These are phyloP conservation scores for Deinandra increscens DNA, from an alignment of 129 eudicot species.

Conservation along the genomic window DNA sequence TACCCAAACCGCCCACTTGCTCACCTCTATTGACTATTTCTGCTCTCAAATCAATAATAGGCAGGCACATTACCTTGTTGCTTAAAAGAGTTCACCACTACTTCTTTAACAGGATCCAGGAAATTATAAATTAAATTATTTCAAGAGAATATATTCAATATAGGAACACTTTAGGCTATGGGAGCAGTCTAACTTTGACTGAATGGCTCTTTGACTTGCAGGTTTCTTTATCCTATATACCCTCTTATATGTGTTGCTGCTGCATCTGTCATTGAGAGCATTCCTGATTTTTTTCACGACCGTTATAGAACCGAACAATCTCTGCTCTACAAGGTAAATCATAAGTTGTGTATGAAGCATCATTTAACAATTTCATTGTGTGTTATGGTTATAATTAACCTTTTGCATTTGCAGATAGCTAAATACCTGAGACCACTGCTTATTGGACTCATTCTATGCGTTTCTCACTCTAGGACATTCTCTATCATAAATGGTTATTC, in stretches of 20 bases:
- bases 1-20: not conserved
- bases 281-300: slow-evolving; percentile 80
- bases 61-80: not conserved
- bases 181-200: slow-evolving; percentile 9
- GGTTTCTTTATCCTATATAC: slow-evolving; percentile 96
- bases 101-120: not conserved
- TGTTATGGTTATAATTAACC: slow-evolving; percentile 18
- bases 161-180: slow-evolving; percentile 1
- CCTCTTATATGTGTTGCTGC: slow-evolving; percentile 98
- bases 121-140: not conserved
- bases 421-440: slow-evolving; percentile 67
- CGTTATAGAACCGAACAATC: slow-evolving; percentile 55
- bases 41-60: too few species aligned
- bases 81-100: not conserved
- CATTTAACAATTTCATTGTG: not conserved
- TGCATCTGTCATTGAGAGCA: slow-evolving; percentile 82
- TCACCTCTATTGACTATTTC: not conserved
- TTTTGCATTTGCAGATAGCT: slow-evolving; percentile 52
- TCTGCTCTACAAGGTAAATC: slow-evolving; percentile 49
- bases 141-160: not conserved
- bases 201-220: slow-evolving; percentile 42
- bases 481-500: slow-evolving; percentile 89
- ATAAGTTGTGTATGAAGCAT: not conserved
- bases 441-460: slow-evolving; percentile 72
- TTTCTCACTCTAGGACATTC: slow-evolving; percentile 89